Percentiles rank a stretch among this genome's conserved stretches.
Conservation (phyloP, 345 rosid species). For the Citrus unshiu region DNA sequence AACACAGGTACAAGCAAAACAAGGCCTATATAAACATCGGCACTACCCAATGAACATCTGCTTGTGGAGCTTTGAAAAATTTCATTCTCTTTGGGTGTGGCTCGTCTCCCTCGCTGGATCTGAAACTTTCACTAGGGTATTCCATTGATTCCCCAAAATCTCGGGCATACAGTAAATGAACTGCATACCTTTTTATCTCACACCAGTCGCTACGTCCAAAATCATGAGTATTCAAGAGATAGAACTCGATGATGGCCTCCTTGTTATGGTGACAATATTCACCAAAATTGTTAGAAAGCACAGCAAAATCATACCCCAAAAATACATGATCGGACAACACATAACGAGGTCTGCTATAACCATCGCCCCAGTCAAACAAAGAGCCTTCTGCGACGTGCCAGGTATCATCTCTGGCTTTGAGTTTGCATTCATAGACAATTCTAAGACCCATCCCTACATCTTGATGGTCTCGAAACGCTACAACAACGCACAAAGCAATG, state of each 20-base stretch:
- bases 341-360: background rate
- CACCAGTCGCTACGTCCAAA: background rate
- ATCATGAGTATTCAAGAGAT: background rate
- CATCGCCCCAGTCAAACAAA: background rate
- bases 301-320: background rate
- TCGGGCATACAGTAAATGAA: background rate
- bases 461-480: background rate
- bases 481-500: background rate
- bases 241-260: background rate
- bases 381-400: too few relatives aligned
- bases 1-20: too few relatives aligned
- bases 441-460: background rate
- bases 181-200: background rate
- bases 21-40: too few relatives aligned
- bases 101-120: background rate
- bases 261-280: background rate
- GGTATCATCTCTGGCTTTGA: background rate
- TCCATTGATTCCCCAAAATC: background rate
- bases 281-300: background rate
- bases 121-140: background rate
- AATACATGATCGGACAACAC: background rate
- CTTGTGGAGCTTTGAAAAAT: background rate
- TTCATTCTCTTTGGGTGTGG: background rate
- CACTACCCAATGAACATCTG: too few relatives aligned
- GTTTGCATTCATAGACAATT: background rate